Percentiles rank a stretch among this genome's conserved stretches.
Evolutionary conservation across 129 eudicot species (phyloP).

Genomic region (Flaveria sonorensis): DNA sequence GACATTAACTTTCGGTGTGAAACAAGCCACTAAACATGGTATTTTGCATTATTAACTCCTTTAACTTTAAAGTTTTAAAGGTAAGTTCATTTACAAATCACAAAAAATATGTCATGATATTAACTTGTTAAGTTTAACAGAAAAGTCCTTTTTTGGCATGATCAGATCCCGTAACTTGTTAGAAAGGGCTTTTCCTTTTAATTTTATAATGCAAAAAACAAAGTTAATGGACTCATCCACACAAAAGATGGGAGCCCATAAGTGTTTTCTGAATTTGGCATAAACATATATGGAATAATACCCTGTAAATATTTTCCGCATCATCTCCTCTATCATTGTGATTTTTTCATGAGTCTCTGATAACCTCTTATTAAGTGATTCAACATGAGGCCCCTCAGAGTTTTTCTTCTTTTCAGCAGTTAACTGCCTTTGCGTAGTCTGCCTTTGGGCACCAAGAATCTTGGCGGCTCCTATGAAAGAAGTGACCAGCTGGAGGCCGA

Average conservation of each 20-base stretch:
- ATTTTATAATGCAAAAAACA: background rate
- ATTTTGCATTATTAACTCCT: background rate
- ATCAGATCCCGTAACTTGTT: background rate
- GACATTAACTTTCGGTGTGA: background rate
- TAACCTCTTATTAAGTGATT: conserved; percentile 79
- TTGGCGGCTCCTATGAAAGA: conserved; percentile 84
- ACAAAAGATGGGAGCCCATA: background rate
- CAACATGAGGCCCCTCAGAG: conserved; percentile 76
- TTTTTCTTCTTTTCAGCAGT: conserved; percentile 86
- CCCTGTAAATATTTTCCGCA: conserved; percentile 96
- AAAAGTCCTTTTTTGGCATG: background rate
- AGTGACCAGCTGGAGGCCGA: conserved; percentile 96
- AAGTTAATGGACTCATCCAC: background rate
- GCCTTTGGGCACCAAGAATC: conserved; percentile 83
- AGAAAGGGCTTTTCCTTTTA: background rate
- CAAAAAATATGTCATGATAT: background rate
- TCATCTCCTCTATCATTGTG: conserved; percentile 81
- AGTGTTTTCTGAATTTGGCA: background rate
- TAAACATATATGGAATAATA: conserved; percentile 20
- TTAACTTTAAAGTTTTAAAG: background rate
- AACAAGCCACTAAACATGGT: background rate
- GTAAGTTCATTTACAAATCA: background rate
- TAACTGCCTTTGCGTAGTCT: conserved; percentile 95
- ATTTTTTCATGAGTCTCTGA: conserved; percentile 84
- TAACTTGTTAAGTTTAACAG: background rate